Evolutionary conservation across 768 basidiomycete species (phyloP).

Genomic region (Podaxis carcinomalis): DNA sequence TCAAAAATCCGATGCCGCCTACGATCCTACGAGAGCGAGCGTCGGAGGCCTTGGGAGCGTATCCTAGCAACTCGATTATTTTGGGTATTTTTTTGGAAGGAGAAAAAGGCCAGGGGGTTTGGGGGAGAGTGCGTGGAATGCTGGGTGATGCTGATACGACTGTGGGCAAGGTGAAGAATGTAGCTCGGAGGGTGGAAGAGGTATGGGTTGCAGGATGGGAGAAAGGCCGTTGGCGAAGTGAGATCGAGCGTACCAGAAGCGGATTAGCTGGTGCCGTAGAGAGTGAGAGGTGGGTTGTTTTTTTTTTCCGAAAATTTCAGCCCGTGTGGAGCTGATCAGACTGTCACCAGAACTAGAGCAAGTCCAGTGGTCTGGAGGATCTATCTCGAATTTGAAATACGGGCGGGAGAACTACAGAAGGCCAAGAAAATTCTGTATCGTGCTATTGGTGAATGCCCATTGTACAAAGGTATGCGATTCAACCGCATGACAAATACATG

Average conservation of each 20-base stretch:
- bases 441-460: conserved; percentile 70
- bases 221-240: conserved; percentile 62
- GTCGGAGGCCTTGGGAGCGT: conserved; percentile 47
- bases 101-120: conserved; percentile 73
- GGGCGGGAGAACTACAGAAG: conserved; percentile 46
- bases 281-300: conserved; percentile 54
- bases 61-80: conserved; percentile 68
- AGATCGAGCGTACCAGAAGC: conserved; percentile 66
- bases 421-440: conserved; percentile 75
- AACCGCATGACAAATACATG: neutral
- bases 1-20: conserved; percentile 58
- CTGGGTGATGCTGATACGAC: conserved; percentile 42
- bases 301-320: neutral
- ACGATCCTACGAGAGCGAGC: conserved; percentile 53
- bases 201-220: conserved; percentile 84
- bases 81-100: conserved; percentile 72
- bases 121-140: conserved; percentile 64
- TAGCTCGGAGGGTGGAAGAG: conserved; percentile 58
- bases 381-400: conserved; percentile 76
- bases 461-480: conserved; percentile 60
- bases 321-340: neutral
- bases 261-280: conserved; percentile 60
- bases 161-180: conserved; percentile 41
- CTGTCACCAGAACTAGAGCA: conserved; percentile 49
- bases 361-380: conserved; percentile 71